Base-by-base conservation (phyloP, 495 filamentous ascomycete species). In the Lichenothelia convexa region DNA sequence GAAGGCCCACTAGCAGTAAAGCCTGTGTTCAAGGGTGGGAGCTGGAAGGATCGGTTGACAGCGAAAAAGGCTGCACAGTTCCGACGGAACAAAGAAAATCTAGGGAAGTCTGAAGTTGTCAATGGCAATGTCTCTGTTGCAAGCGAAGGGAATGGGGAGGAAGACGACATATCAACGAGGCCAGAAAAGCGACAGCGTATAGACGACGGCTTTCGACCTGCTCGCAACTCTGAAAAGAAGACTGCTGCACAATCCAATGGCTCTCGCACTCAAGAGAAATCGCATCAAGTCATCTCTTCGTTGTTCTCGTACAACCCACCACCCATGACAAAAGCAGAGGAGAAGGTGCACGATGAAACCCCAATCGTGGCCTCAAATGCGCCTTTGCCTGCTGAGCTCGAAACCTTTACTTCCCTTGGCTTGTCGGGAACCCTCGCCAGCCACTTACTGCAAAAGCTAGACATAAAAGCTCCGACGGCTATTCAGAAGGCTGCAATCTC, bases 401-500 rank as follows among this genome's bases (percentile, higher is more conserved):
- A 77, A 45, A 89, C 75, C 17, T 97, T 97, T 44, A 80, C 71
- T 12, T 69, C 72, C 5, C 62, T 97, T 18, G 86, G 86, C 2
- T 52, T 95, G 19, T 87, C 82, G 13, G 59, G 71, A 1, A 67
- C 68, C 18, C 61, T 95, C 16, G 83, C 86, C 2, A 71, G 74
- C 27, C 84, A 93, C 55, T 61, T 97, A 21, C 68, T 83, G 2
- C 73, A 75, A 1, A 94, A 93, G 51, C 67, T 97, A 27, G 71
- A 80, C 34, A 67, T 97, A 51, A 91, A 81, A 51, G 77, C 82
- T 1, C 89, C 89, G 12, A 97, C 89, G 0, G 84, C 80, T 4
- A 93, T 97, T 52, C 89, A 97, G 57, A 89, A 81, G 45, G 76
- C 75, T 32, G 78, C 84, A 0, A 75, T 97, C 30, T 65, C 77